Evolutionary conservation across 441 rosid species (phyloP), one percentile per base, ranked within the genome.

Genomic region (Pelargonium australe): DNA sequence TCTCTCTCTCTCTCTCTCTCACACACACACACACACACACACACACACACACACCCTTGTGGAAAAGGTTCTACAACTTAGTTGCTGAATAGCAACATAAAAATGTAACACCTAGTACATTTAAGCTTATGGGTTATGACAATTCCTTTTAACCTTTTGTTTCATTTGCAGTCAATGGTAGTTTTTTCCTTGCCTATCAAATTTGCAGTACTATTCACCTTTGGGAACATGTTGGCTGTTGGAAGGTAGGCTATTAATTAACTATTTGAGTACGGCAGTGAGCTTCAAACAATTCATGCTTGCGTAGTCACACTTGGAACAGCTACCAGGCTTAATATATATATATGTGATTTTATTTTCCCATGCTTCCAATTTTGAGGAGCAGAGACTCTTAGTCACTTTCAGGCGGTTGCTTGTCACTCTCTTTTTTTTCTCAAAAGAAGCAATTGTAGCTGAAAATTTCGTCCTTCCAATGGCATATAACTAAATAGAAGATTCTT

Each of bases 221-320:
- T 90, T 61, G 97, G 99, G 71, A 90, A 95, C 77, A 77, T 95
- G 61, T 78, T 92, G 64, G 96, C 97, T 65, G 91, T 91, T 63
- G 96, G 99, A 83, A 95, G 99, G 97, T 91, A 74, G 68, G 79
- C 63, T 60, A 60, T 72, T 69, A 47, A 49, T 55, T 66, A 68
- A 60, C 43, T 62, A 17, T 12, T 43, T 65, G 66, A 12, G 31
- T 63, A 31, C 7, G 49, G 7, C 40, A 34, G 40, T 34, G 40
- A 34, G 40, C 40, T 34, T 34, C 7, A 34, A 31, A 34, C 40
- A 34, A 34, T 34, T 34, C 40, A 34, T 34, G 7, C 40, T 34
- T 34, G 40, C 7, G 40, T 34, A 34, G 40, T 34, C 40, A 34
- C 40, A 34, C 40, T 34, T 34, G 40, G 5, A 34, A 34, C 7